Percentiles rank a stretch among this genome's conserved stretches.
Evolutionary conservation across 2,329 filamentous ascomycete species (phyloP).

Genomic region (Daldinia sp.): DNA sequence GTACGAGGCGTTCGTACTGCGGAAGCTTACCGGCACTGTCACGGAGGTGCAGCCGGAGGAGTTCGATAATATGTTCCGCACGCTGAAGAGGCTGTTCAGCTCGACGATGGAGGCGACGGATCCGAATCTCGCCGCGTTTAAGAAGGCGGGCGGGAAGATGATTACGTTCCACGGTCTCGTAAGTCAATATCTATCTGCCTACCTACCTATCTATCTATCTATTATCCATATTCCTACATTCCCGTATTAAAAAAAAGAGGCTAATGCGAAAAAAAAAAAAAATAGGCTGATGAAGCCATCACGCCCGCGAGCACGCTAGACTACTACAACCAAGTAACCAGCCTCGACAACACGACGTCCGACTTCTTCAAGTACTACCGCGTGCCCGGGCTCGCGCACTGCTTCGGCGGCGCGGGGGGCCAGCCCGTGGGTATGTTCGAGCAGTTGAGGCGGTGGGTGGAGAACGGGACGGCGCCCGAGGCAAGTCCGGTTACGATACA

Average conservation of each 20-base stretch:
- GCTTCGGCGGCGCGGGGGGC: background rate
- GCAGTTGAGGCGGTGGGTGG: conserved; percentile 50
- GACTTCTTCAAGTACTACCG: conserved; percentile 1
- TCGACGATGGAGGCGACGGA: background rate
- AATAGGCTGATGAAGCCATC: background rate
- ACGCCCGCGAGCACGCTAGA: background rate
- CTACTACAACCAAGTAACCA: background rate
- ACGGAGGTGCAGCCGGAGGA: background rate
- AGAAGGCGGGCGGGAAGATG: background rate
- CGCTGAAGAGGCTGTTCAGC: background rate
- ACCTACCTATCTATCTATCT: background rate
- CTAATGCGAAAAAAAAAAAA: background rate
- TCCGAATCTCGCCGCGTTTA: background rate
- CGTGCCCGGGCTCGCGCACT: background rate
- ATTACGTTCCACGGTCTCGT: background rate
- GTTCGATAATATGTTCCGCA: conserved; percentile 2
- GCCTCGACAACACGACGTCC: background rate
- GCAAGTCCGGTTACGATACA: conserved; percentile 16
- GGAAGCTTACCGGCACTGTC: background rate
- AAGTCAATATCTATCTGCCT: background rate
- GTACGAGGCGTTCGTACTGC: background rate
- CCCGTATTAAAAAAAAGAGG: too few relatives aligned
- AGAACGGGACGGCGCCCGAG: conserved; percentile 48
- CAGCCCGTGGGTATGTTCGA: conserved; percentile 46
- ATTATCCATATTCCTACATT: background rate